These are phyloP conservation scores for Nigrospora osmanthi DNA, from an alignment of 2,329 filamentous ascomycete genomes.

Conservation along the genomic window DNA sequence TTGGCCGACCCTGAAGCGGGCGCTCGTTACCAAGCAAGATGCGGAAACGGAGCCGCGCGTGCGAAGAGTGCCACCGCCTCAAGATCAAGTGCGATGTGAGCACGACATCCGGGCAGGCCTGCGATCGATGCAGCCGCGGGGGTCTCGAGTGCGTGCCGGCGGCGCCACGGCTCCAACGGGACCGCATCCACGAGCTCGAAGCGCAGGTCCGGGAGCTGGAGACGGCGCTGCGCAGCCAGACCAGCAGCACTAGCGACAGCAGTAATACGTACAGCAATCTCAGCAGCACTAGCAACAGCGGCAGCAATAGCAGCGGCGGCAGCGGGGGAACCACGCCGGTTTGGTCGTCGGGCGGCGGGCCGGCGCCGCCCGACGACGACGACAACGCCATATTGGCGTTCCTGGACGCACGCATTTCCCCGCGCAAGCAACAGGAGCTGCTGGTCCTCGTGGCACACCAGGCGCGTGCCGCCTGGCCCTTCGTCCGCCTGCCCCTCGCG, in stretches of 20 bases:
- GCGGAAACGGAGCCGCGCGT: constrained; percentile 5
- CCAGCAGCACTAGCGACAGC: neutral
- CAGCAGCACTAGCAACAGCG: no score
- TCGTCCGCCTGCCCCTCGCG: neutral
- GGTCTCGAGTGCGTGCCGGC: constrained; percentile 5
- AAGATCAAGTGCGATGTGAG: constrained; percentile 5
- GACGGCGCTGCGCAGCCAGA: neutral
- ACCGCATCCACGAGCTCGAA: constrained; percentile 9
- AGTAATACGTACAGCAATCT: no score
- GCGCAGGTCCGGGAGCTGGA: constrained; percentile 6
- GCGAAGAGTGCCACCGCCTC: constrained; percentile 9
- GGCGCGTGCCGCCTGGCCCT: neutral
- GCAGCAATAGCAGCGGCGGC: no score
- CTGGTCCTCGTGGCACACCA: neutral
- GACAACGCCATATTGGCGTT: neutral
- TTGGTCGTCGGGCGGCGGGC: neutral
- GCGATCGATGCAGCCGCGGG: constrained; percentile 4
- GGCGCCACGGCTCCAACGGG: constrained; percentile 7
- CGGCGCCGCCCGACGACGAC: neutral
- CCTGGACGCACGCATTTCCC: constrained; percentile 1
- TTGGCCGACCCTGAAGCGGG: no score
- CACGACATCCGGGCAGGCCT: neutral
- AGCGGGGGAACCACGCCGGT: neutral
- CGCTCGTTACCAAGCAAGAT: neutral
- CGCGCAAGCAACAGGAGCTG: neutral